Evolutionary conservation across 768 basidiomycete species (phyloP).

Genomic region (Clitopilus hobsonii): DNA sequence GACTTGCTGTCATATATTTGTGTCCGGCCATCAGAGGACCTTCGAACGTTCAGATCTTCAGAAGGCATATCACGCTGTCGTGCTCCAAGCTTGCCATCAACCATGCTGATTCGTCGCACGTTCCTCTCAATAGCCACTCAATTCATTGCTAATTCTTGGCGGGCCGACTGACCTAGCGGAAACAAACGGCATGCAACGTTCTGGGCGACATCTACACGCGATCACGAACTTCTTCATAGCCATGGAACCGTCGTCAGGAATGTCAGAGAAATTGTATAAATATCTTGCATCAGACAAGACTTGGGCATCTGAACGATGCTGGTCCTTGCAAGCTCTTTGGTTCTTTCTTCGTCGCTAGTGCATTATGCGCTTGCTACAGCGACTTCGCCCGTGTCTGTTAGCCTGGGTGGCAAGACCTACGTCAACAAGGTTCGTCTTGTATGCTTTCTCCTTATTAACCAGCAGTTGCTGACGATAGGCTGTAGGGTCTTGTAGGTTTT

Average conservation of each 20-base stretch:
- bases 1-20: neutral
- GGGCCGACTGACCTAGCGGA: neutral
- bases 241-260: neutral
- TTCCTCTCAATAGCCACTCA: neutral
- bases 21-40: no score
- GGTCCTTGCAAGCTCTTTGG: neutral
- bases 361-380: neutral
- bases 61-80: neutral
- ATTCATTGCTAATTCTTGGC: neutral
- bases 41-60: neutral
- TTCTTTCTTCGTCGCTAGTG: neutral
- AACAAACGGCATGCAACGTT: neutral
- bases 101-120: neutral
- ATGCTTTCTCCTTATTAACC: neutral
- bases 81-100: neutral
- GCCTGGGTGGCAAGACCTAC: constrained; percentile 31
- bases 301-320: neutral
- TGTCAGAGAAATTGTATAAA: neutral
- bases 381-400: constrained; percentile 15
- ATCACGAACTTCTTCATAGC: neutral
- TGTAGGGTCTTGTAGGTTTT: constrained; percentile 40
- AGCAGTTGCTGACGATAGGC: neutral
- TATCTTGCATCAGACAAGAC: no score
- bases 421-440: constrained; percentile 33
- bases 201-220: neutral